phyloP scores from a whole-genome alignment of 495 filamentous ascomycete genomes.

The Neurospora discreta region DNA sequence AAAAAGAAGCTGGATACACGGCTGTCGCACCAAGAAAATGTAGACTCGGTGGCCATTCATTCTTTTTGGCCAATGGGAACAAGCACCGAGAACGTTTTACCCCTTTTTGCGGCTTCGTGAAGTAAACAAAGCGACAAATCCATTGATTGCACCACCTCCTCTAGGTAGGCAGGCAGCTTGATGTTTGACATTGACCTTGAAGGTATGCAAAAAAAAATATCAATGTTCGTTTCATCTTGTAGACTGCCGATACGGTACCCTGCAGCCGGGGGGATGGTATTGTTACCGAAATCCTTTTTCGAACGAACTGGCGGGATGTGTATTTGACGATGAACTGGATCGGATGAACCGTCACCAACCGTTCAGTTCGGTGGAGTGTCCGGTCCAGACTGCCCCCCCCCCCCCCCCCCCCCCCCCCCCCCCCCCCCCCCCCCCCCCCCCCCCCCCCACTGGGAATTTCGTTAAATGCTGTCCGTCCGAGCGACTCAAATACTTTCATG shows the following conservation, averaged over 20 bases:
- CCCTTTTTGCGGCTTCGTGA: not conserved
- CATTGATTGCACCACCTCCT: not conserved
- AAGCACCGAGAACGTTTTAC: not conserved
- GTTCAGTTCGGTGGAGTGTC: too few species aligned
- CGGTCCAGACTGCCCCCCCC: too few species aligned
- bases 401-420: too few species aligned
- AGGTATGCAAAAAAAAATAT: not conserved
- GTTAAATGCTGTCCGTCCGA: not conserved
- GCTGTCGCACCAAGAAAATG: not conserved
- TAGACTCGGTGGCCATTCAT: not conserved
- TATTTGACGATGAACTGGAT: too few species aligned
- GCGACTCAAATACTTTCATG: not conserved
- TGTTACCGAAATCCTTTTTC: not conserved
- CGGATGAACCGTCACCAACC: too few species aligned
- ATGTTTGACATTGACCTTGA: not conserved
- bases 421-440: too few species aligned
- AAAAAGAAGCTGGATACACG: not conserved
- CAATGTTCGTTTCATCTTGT: not conserved
- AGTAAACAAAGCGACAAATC: not conserved
- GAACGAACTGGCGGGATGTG: not conserved
- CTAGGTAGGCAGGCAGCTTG: not conserved
- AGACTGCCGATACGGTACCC: too few species aligned
- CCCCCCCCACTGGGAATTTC: too few species aligned
- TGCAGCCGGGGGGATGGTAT: not conserved
- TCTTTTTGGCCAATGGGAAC: not conserved